Base-by-base conservation (phyloP, 2,329 filamentous ascomycete genomes). In the Sarocladium kiliense region DNA sequence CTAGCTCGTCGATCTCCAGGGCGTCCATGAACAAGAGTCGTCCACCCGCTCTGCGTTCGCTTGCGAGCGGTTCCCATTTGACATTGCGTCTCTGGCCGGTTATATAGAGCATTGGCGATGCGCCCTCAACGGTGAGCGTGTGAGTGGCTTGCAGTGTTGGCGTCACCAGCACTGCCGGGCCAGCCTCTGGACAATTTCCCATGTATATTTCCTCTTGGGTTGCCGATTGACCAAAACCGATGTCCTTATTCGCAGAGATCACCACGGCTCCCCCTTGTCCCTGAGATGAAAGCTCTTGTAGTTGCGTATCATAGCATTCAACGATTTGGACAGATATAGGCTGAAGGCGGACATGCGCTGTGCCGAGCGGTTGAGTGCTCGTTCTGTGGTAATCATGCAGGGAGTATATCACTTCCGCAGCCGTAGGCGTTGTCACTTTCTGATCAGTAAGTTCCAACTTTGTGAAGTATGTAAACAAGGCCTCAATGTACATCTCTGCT, bases 21-120 rank as follows among this genome's bases (percentile, higher is more conserved):
- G 68, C 68, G 32, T 71, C 69, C 69, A 72, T 70, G 32, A 71
- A 66, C 5, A 71, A 56, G 54, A 71, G 65, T 3, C 61, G 61
- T 5, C 67, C 65, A 3, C 66, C 64, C 11, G 30, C 53, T 57
- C 62, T 63, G 2, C 36, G 37, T 1, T 42, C 12, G 1, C 39
- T 19, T 2, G 44, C 47, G 23, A 62, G 49, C 9, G 21, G 4
- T 1, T 42, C 47, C 66, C 64, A 69, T 11, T 55, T 47, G 14
- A 71, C 61, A 11, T 66, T 58, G 9, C 69, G 63, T 2, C 65
- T 57, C 54, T 70, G 64, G 0, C 68, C 69, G 1, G 45, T 54
- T 14, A 69, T 62, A 9, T 60, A 60, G 9, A 67, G 55, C 58
- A 69, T 70, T 0, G 66, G 62, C 41, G 64, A 61, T 2, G 66